Base-by-base conservation (phyloP, 2,329 filamentous ascomycete genomes). In the Neopestalotiopsis sp. region DNA sequence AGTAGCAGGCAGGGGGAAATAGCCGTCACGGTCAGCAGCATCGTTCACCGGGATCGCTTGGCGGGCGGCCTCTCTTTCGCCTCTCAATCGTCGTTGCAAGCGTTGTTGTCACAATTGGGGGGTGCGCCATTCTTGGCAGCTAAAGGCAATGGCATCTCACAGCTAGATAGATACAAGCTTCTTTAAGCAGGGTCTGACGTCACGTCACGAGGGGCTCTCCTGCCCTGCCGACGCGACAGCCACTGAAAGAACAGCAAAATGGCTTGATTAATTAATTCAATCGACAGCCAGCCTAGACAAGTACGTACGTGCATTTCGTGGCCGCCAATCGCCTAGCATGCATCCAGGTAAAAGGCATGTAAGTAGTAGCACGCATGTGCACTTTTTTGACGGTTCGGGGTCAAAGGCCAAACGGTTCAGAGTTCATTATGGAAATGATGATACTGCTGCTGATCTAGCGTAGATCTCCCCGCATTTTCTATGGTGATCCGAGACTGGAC, bases 31-130 rank as follows among this genome's bases (percentile, higher is more conserved):
- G 30, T 59, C 57, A 59, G 24, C 57, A 24, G 57, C 20, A 59
- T 59, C 24, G 24, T 28, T 59, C 24, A 34, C 30, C 45, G 45
- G 45, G 24, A 30, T 42, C 59, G 30, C 59, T 62, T 62, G 59
- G 59, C 59, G 32, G 59, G 59, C 59, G 59, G 59, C 59, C 59
- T 62, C 59, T 38, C 34, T 38, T 38, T 38, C 34, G 34, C 34
- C 34, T 38, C 34, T 38, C 34, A 38, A 38, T 38, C 34, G 34
- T 38, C 34, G 34, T 10, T 34, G 59, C 24, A 28, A 28, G 24
- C 24, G 28, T n/a, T 20, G 24, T 61, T 34, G 59, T 34, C 34
- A 32, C 59, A 38, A 38, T 10, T 34, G 59, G 30, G 32, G 34
- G 32, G n/a, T 62, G 57, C 24, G 13, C 45, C 45, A 53, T 53